Conservation (phyloP, 768 basidiomycete species). For the Lactarius psammicola region DNA sequence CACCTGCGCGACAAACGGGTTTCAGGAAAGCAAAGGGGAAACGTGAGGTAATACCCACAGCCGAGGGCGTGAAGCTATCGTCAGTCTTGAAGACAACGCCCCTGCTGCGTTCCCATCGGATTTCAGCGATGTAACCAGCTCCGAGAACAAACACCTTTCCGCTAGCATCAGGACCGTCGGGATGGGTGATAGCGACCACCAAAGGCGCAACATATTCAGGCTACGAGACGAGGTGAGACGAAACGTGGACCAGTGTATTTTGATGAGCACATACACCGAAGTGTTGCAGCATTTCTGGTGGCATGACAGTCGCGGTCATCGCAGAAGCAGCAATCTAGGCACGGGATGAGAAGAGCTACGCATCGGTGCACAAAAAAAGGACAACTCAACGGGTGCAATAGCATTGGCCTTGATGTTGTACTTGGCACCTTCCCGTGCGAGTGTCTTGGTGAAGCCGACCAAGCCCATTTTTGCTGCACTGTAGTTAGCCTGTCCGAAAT, state of each 20-base stretch:
- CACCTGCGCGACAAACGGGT: conserved; percentile 46
- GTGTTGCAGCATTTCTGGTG: conserved; percentile 89
- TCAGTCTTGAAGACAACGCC: conserved; percentile 91
- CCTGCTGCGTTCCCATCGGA: conserved; percentile 90
- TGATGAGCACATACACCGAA: conserved; percentile 51
- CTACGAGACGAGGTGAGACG: conserved; percentile 37
- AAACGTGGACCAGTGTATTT: neutral
- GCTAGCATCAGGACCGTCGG: conserved; percentile 73
- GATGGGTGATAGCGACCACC: conserved; percentile 83
- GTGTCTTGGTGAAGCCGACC: conserved; percentile 86
- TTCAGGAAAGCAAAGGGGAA: neutral
- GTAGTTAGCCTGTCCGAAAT: conserved; percentile 97
- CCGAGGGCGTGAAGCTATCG: conserved; percentile 87
- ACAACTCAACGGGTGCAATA: conserved; percentile 77
- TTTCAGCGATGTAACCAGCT: conserved; percentile 87
- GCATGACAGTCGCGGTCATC: conserved; percentile 96
- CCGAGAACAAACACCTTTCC: conserved; percentile 91
- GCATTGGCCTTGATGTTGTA: conserved; percentile 83
- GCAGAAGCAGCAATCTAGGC: conserved; percentile 86
- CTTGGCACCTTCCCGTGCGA: conserved; percentile 89
- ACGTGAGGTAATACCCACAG: conserved; percentile 45
- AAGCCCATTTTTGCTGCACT: conserved; percentile 98
- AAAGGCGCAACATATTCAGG: conserved; percentile 93
- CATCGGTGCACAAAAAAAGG: neutral
- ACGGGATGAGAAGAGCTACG: neutral